Conservation (phyloP, 495 filamentous ascomycete genomes). For the Schizothecium vesticola region DNA sequence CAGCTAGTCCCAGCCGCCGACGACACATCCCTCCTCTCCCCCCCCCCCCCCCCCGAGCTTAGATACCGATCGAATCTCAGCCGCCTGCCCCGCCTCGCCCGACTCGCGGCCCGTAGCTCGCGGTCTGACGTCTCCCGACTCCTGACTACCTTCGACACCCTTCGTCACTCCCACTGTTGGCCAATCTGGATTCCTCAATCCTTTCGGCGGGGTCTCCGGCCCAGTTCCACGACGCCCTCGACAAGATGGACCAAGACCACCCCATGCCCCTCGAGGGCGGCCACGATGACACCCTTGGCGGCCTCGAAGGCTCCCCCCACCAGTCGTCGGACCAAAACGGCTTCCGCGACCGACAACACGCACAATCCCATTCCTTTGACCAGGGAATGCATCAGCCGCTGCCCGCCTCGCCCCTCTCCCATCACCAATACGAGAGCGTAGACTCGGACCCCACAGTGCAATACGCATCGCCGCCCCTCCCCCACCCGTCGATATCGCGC, state of each 20-base stretch:
- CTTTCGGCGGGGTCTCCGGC: slow-evolving; percentile 42
- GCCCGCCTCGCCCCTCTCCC: slow-evolving; percentile 25
- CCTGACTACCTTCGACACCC: not conserved
- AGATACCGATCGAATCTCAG: not conserved
- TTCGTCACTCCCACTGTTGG: not conserved
- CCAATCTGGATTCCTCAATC: slow-evolving; percentile 48
- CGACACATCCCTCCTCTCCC: slow-evolving; percentile 5
- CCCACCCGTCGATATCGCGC: slow-evolving; percentile 37
- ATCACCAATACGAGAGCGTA: slow-evolving; percentile 24
- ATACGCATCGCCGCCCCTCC: slow-evolving; percentile 37
- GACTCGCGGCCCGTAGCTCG: slow-evolving; percentile 3
- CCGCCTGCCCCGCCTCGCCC: slow-evolving; percentile 11
- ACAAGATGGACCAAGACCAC: slow-evolving; percentile 46
- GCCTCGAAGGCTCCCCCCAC: slow-evolving; percentile 34
- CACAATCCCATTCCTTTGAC: slow-evolving; percentile 37
- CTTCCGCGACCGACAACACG: slow-evolving; percentile 28
- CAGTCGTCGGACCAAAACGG: slow-evolving; percentile 17
- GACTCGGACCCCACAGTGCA: slow-evolving; percentile 36
- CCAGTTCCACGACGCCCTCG: slow-evolving; percentile 48
- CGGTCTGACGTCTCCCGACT: not conserved
- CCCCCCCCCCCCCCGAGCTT: not conserved
- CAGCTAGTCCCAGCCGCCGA: slow-evolving; percentile 21
- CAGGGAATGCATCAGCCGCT: slow-evolving; percentile 36
- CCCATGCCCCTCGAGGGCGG: slow-evolving; percentile 1
- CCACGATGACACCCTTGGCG: slow-evolving; percentile 37